Base-by-base conservation (phyloP, 305 asterid species). In the Ajuga reptans region DNA sequence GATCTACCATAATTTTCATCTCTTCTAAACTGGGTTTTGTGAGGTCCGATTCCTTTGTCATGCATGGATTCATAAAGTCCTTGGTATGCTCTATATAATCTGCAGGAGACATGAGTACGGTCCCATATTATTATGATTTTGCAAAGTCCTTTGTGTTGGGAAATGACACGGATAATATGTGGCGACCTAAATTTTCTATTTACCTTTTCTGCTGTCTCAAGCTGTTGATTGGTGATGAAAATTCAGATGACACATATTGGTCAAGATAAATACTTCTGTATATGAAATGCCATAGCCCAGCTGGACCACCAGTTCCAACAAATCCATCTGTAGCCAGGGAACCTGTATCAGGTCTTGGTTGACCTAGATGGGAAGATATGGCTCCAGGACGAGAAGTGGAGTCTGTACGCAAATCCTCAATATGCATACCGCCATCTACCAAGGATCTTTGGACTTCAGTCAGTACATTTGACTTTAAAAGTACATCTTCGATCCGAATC, bases 231-330 rank as follows among this genome's bases (percentile, higher is more conserved):
- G 99, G 92, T 5, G 96, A 78, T 9, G 99, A 82, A 81, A 91
- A 89, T 77, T 91, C 98, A 59, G 99, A 94, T 4, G 99, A 81
- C 67, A 94, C 97, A 62, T 83, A 94, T 76, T 94, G 99, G 77
- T 89, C 92, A 52, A 86, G 93, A 84, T 76, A 81, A 68, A 86
- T 85, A 78, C 93, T 94, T 68, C 90, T 85, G 73, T 94, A 94
- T 42, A 94, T 80, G 81, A 94, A 94, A 84, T 94, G 99, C 98
- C 99, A 94, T 45, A 94, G 87, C 62, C 98, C 98, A 66, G 89
- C 95, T 43, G 97, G 97, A 71, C 99, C 99, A 72, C 96, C 99
- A 65, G 81, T 69, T 24, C 92, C 86, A 78, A 75, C 86, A 78
- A 75, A 80, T 43, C 84, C 79, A 9, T 87, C 89, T 16, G 82